phyloP scores from a whole-genome alignment of 2,329 filamentous ascomycete species.

The Hymenoscyphus scutula region DNA sequence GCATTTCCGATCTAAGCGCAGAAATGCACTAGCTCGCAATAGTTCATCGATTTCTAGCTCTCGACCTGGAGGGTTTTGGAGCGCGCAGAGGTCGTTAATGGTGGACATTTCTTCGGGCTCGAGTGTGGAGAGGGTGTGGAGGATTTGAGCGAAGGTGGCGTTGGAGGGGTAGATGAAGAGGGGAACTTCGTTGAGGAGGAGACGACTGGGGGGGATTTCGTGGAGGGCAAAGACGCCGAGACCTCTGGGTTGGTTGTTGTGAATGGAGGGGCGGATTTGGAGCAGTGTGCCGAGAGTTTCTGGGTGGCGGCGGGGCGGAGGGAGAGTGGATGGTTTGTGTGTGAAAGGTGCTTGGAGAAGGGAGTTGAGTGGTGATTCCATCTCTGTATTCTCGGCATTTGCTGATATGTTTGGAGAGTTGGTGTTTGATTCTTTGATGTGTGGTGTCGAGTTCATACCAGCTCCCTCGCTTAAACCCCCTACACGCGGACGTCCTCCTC shows the following conservation, averaged over 20 bases:
- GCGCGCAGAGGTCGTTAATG: too few relatives aligned
- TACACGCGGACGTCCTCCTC: background rate
- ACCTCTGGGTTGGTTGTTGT: background rate
- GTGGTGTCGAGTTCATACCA: background rate
- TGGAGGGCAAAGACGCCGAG: background rate
- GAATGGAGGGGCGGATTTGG: background rate
- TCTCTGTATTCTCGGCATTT: too few relatives aligned
- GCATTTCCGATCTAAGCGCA: background rate
- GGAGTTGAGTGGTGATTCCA: background rate
- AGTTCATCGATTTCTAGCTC: too few relatives aligned
- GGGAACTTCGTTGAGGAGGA: background rate
- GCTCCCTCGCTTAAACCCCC: background rate
- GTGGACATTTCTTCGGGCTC: too few relatives aligned
- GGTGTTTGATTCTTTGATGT: background rate
- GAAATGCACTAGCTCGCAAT: background rate
- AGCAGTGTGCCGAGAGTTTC: background rate
- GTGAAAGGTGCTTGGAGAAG: background rate
- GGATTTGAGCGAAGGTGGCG: background rate
- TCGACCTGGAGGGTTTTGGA: too few relatives aligned
- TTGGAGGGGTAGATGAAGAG: background rate
- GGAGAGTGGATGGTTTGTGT: background rate
- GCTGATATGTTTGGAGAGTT: background rate
- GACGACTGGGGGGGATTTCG: background rate
- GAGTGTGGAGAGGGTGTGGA: background rate
- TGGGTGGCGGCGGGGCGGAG: background rate